Base-by-base conservation (phyloP, 352 stramenopile genomes). In the Phytophthora sojae region DNA sequence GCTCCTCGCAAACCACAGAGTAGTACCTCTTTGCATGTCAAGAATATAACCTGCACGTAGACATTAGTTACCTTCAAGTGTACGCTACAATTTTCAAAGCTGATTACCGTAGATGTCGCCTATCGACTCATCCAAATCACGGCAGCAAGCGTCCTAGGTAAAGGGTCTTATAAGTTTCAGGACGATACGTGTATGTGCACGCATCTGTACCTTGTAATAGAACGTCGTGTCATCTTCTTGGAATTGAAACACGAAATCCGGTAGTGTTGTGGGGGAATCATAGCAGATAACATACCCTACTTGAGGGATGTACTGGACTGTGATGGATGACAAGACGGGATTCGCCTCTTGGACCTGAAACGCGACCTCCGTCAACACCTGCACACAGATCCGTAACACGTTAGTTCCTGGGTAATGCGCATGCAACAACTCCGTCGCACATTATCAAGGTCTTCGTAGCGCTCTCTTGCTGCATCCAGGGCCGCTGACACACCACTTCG, bases 201-300 rank as follows among this genome's bases (percentile, higher is more conserved):
- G 17, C 15, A 19, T 14, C 3, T 30, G 7, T 59, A 95, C 89
- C 77, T 96, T 96, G 80, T 94, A 96, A 57, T 94, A 95, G 64
- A 95, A 94, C 2, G 88, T 94, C 2, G 81, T 80, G 21, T 94
- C 87, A 50, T 95, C 88, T 81, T 95, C 88, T 84, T 95, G 88
- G 62, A 95, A 96, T 71, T 96, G 89, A 60, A 95, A 96, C 12
- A 92, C 76, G 39, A 96, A 96, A 49, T 91, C 85, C 19, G 86
- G 76, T 14, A 95, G 61, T 42, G 78, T 81, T 25, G 83, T 94
- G 9, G 81, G 75, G 5, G 85, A 82, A 62, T 94, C 83, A 51
- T 86, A 95, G 57, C 83, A 93, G 30, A 96, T 88, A 14, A 95
- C 88, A 71, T 95, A 97, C 11, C 90, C 90, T 35, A 96, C 83